Conservation (phyloP, 2,329 filamentous ascomycete species). For the Pseudogymnoascus sp. region DNA sequence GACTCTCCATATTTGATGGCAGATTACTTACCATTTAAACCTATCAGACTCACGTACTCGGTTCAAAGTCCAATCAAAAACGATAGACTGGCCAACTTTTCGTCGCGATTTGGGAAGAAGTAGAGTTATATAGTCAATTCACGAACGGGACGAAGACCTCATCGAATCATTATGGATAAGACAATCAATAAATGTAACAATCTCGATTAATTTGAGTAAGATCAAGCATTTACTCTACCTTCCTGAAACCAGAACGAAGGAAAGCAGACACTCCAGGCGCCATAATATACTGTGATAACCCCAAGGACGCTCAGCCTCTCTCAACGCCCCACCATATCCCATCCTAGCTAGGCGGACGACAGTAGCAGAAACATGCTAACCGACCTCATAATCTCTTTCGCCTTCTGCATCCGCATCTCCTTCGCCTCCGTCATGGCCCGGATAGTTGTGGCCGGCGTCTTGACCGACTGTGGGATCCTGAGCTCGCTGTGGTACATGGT, state of each 20-base stretch:
- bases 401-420: conserved; percentile 37
- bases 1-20: not conserved
- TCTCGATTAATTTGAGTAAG: not conserved
- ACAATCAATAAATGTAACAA: not conserved
- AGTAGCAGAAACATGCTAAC: conserved; percentile 49
- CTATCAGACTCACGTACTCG: conserved; percentile 51
- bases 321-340: conserved; percentile 3
- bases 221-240: conserved; percentile 4
- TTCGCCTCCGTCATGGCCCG: conserved; percentile 33
- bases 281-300: conserved; percentile 5
- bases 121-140: conserved; percentile 20
- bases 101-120: conserved; percentile 65
- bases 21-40: conserved; percentile 12
- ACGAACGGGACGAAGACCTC: not conserved
- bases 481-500: conserved; percentile 31
- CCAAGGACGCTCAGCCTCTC: not conserved
- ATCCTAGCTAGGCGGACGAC: conserved; percentile 34
- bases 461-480: conserved; percentile 30
- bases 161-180: not conserved
- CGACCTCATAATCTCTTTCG: conserved; percentile 36
- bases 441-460: conserved; percentile 30
- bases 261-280: conserved; percentile 6
- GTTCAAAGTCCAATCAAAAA: conserved; percentile 50
- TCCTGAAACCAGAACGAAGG: not conserved
- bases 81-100: conserved; percentile 62